Evolutionary conservation across 257 asterid species (phyloP).

Genomic region (Solanum virginianum): DNA sequence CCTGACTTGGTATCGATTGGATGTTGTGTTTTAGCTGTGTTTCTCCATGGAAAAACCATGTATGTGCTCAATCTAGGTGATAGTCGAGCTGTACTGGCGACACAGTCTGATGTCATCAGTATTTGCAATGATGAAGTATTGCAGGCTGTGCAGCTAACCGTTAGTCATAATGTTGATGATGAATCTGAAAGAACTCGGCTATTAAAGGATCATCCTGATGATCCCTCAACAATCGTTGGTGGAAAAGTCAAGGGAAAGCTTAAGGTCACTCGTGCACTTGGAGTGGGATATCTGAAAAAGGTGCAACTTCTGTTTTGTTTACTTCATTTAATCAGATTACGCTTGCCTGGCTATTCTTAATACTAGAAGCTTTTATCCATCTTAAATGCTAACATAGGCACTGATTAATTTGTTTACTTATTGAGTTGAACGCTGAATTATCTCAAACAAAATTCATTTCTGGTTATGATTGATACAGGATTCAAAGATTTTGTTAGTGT

Average conservation of each 20-base stretch:
- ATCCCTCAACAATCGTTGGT: constrained; percentile 37
- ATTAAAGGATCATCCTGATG: constrained; percentile 66
- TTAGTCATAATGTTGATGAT: constrained; percentile 69
- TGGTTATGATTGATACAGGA: neutral
- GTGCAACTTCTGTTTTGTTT: constrained; percentile 18
- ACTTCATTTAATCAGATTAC: neutral
- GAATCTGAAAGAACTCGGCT: constrained; percentile 63
- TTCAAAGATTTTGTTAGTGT: neutral
- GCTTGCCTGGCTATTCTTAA: neutral
- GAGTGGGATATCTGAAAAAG: constrained; percentile 96
- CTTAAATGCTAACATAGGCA: neutral
- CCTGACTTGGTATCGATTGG: constrained; percentile 90
- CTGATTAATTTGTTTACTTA: neutral
- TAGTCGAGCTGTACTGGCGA: constrained; percentile 90
- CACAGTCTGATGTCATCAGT: constrained; percentile 17
- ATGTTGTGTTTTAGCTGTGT: constrained; percentile 62
- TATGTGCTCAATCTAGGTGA: constrained; percentile 81
- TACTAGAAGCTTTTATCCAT: neutral
- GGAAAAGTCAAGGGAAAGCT: constrained; percentile 90
- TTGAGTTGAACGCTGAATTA: neutral
- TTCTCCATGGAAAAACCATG: constrained; percentile 67
- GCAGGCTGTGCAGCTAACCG: constrained; percentile 66
- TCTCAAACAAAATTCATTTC: neutral
- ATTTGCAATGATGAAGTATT: constrained; percentile 13
- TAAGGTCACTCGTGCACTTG: constrained; percentile 89